Conservation (phyloP, 2,329 filamentous ascomycete genomes). For the Aspergillus phoenicis region DNA sequence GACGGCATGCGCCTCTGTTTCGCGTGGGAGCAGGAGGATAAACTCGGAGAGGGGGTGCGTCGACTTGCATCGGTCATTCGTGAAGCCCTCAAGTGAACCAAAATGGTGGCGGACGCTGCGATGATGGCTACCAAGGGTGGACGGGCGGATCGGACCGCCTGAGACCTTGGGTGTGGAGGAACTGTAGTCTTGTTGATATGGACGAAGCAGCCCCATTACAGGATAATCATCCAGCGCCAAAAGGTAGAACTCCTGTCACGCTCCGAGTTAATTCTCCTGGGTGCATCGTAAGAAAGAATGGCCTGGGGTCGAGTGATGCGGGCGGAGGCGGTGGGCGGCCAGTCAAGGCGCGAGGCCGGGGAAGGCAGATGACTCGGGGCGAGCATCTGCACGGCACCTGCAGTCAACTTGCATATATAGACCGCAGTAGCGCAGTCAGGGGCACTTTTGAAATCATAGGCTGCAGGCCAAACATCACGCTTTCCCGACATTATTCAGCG, state of each 20-base stretch:
- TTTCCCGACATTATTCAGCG: background rate
- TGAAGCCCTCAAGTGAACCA: background rate
- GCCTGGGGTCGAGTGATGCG: background rate
- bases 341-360: background rate
- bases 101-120: background rate
- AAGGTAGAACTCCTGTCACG: too few relatives aligned
- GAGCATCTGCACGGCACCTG: slow-evolving; percentile 2
- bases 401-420: slow-evolving; percentile 3
- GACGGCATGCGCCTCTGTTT: slow-evolving; percentile 68
- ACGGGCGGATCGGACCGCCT: background rate
- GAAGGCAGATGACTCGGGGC: background rate
- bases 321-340: background rate
- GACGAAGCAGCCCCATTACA: too few relatives aligned
- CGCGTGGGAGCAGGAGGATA: slow-evolving; percentile 69
- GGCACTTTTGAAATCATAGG: background rate
- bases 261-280: too few relatives aligned
- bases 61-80: slow-evolving; percentile 55
- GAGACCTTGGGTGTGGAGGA: background rate
- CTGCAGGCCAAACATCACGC: background rate
- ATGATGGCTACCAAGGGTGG: background rate
- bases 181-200: too few relatives aligned
- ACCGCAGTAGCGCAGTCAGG: background rate
- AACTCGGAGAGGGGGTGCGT: slow-evolving; percentile 67
- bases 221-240: too few relatives aligned
- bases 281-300: too few relatives aligned